phyloP scores from a whole-genome alignment of 805 yeast species.

The Barnettozyma wickerhamii region DNA sequence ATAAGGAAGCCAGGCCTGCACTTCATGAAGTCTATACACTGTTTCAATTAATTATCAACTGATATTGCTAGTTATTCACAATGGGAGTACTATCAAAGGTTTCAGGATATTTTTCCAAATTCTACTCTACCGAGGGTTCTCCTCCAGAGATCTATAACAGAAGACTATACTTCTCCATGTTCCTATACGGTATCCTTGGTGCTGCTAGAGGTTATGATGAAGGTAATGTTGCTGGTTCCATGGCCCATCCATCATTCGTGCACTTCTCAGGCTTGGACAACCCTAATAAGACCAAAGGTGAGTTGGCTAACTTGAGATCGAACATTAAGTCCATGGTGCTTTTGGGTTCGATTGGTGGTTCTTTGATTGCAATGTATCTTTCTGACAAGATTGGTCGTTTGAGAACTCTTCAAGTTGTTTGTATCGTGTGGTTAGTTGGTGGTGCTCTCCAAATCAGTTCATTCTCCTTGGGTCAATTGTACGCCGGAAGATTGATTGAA shows the following conservation, averaged over 20 bases:
- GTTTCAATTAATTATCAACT: too few species aligned
- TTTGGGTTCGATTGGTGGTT: conserved; percentile 51
- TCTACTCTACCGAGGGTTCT: conserved; percentile 18
- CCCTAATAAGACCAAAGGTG: conserved; percentile 28
- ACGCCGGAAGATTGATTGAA: conserved; percentile 51
- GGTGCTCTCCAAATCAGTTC: conserved; percentile 47
- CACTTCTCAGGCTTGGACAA: conserved; percentile 43
- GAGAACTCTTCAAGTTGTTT: conserved; percentile 40
- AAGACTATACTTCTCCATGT: conserved; percentile 40
- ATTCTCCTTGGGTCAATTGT: conserved; percentile 42
- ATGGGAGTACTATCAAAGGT: neutral
- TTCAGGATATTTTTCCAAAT: conserved; percentile 10
- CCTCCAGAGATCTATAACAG: conserved; percentile 45
- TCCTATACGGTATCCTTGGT: conserved; percentile 52
- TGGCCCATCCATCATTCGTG: conserved; percentile 40
- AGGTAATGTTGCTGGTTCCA: conserved; percentile 44
- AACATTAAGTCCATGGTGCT: conserved; percentile 58
- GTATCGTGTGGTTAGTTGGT: conserved; percentile 41
- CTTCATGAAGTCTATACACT: too few species aligned
- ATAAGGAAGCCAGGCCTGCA: too few species aligned
- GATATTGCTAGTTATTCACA: too few species aligned
- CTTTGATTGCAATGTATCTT: conserved; percentile 43
- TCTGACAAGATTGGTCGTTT: conserved; percentile 51
- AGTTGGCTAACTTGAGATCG: conserved; percentile 44
- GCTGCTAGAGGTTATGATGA: conserved; percentile 57